Conservation (phyloP, 2,329 filamentous ascomycete genomes). For the Penicillium sp. region DNA sequence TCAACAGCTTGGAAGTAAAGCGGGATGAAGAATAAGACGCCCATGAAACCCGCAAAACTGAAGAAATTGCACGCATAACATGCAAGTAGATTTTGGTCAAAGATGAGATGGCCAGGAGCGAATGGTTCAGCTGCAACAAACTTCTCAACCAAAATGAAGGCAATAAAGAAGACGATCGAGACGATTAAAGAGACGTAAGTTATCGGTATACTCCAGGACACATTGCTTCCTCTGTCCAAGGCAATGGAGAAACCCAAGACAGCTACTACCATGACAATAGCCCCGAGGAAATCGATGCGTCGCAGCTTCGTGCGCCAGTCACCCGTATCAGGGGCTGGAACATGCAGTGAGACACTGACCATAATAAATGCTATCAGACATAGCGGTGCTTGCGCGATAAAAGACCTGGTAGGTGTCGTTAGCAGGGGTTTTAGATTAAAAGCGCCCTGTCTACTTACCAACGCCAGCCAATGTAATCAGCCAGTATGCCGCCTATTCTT, state of each 20-base stretch:
- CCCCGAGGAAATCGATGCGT: constrained; percentile 71
- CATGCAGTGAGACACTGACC: constrained; percentile 59
- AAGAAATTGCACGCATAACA: constrained; percentile 72
- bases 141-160: constrained; percentile 68
- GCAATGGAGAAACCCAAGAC: constrained; percentile 65
- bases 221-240: constrained; percentile 69
- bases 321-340: constrained; percentile 55
- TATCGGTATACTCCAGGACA: constrained; percentile 59
- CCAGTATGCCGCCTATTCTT: constrained; percentile 53
- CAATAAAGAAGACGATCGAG: constrained; percentile 56
- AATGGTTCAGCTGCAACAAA: constrained; percentile 68
- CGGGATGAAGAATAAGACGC: constrained; percentile 67
- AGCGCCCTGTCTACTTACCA: constrained; percentile 4
- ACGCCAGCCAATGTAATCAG: constrained; percentile 50
- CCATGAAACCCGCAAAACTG: constrained; percentile 57
- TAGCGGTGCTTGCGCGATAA: constrained; percentile 66
- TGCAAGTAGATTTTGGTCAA: constrained; percentile 62
- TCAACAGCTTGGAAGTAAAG: constrained; percentile 73
- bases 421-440: background rate
- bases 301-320: constrained; percentile 64
- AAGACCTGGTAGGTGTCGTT: constrained; percentile 42
- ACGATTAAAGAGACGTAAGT: constrained; percentile 57
- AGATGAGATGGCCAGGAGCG: constrained; percentile 69
- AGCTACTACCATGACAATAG: constrained; percentile 60
- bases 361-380: constrained; percentile 62